Conservation (phyloP, 805 yeast species). For the Kazachstania taianensis region DNA sequence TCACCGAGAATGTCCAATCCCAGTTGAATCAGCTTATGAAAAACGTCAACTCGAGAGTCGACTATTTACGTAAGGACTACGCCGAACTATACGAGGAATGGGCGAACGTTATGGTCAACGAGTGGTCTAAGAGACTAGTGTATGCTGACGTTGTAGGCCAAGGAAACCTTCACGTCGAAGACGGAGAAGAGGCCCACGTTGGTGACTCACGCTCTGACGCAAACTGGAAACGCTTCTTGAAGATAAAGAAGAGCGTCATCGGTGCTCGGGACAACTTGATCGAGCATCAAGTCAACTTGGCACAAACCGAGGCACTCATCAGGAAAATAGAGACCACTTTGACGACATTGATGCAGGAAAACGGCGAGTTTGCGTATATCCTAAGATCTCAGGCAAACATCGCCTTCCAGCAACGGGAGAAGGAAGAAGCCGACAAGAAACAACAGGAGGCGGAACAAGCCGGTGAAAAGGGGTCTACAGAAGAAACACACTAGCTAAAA, state of each 20-base stretch:
- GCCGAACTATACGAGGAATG: conserved; percentile 66
- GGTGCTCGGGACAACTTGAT: conserved; percentile 45
- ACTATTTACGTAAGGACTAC: conserved; percentile 34
- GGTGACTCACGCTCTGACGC: conserved; percentile 32
- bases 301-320: conserved; percentile 22
- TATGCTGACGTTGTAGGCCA: conserved; percentile 25
- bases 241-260: conserved; percentile 45
- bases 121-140: conserved; percentile 52
- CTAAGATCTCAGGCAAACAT: conserved; percentile 49
- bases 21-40: conserved; percentile 26
- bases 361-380: conserved; percentile 48
- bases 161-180: conserved; percentile 26
- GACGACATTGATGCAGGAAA: conserved; percentile 44
- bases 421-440: conserved; percentile 23
- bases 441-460: conserved; percentile 11
- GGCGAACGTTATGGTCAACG: conserved; percentile 55
- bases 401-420: conserved; percentile 46
- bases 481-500: no score
- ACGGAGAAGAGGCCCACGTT: conserved; percentile 22
- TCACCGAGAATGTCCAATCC: conserved; percentile 28
- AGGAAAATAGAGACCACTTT: conserved; percentile 33
- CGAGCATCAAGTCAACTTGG: conserved; percentile 9
- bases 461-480: no score
- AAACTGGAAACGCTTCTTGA: conserved; percentile 54
- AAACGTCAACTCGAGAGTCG: conserved; percentile 29